phyloP scores from a whole-genome alignment of 1,284 basidiomycete species.

The Coriolopsis trogii region DNA sequence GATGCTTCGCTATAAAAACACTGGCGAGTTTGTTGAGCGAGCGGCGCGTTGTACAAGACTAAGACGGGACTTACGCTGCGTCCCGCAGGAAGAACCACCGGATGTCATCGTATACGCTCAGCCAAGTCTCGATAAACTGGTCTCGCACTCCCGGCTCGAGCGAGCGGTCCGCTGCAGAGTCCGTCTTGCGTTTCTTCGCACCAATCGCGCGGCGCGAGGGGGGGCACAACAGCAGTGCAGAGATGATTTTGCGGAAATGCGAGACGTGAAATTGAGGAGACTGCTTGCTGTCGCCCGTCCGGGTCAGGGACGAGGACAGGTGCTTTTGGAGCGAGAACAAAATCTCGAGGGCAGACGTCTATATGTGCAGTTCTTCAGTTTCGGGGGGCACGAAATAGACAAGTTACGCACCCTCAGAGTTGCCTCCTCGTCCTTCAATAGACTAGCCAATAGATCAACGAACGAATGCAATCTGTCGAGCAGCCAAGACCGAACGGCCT shows the following conservation, averaged over 20 bases:
- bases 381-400: neutral
- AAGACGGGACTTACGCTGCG: slow-evolving; percentile 56
- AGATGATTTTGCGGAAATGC: slow-evolving; percentile 69
- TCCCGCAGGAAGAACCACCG: slow-evolving; percentile 94
- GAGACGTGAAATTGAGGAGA: slow-evolving; percentile 69
- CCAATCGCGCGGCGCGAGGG: slow-evolving; percentile 45
- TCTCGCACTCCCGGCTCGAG: slow-evolving; percentile 64
- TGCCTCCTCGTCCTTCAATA: slow-evolving; percentile 77
- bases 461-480: slow-evolving; percentile 72
- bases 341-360: slow-evolving; percentile 79
- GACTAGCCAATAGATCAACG: slow-evolving; percentile 64
- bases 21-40: slow-evolving; percentile 10
- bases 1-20: slow-evolving; percentile 25
- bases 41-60: neutral
- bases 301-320: slow-evolving; percentile 66
- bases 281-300: slow-evolving; percentile 32
- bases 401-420: slow-evolving; percentile 52
- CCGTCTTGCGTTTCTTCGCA: slow-evolving; percentile 26
- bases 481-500: slow-evolving; percentile 76
- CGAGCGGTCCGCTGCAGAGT: slow-evolving; percentile 32
- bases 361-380: slow-evolving; percentile 6
- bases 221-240: slow-evolving; percentile 64
- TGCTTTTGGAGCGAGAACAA: slow-evolving; percentile 83
- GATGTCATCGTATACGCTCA: slow-evolving; percentile 86
- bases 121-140: slow-evolving; percentile 70